phyloP scores from a whole-genome alignment of 306 rosid species.

The Carpinus fangiana region DNA sequence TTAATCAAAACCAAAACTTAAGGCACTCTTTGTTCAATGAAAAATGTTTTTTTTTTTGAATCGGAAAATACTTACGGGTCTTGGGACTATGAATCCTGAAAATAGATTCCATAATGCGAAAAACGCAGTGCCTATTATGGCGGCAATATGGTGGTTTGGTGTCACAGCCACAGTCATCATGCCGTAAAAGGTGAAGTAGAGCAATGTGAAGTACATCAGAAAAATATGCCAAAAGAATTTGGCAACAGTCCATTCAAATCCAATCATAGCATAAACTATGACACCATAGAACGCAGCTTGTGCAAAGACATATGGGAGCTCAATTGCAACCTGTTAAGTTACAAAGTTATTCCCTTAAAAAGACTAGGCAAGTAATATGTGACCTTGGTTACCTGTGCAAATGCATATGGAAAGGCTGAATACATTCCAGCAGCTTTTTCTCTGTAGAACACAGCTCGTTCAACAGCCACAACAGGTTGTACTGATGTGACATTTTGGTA shows the following conservation, averaged over 20 bases:
- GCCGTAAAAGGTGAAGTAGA: constrained; percentile 64
- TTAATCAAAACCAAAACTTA: too few relatives aligned
- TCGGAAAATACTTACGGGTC: constrained; percentile 41
- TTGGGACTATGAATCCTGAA: constrained; percentile 51
- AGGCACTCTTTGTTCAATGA: too few relatives aligned
- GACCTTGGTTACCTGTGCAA: constrained; percentile 39
- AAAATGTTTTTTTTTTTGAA: too few relatives aligned
- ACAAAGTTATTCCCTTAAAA: too few relatives aligned
- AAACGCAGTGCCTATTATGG: constrained; percentile 50
- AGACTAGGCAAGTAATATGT: too few relatives aligned
- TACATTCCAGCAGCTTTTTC: constrained; percentile 68
- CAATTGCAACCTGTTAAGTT: constrained; percentile 42
- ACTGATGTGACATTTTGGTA: constrained; percentile 39
- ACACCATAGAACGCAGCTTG: constrained; percentile 44
- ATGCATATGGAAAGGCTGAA: constrained; percentile 62
- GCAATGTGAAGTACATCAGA: constrained; percentile 56
- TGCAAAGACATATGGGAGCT: constrained; percentile 47
- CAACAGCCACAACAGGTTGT: constrained; percentile 55
- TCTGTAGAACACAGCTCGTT: constrained; percentile 56
- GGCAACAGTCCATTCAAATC: constrained; percentile 50
- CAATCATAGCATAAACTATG: constrained; percentile 62
- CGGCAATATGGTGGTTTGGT: constrained; percentile 55
- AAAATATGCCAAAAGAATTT: constrained; percentile 60
- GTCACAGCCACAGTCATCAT: constrained; percentile 60
- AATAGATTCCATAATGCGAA: constrained; percentile 59